These are phyloP conservation scores for Neostapfia colusana DNA, from an alignment of 176 grass and related monocot species.

Conservation along the genomic window DNA sequence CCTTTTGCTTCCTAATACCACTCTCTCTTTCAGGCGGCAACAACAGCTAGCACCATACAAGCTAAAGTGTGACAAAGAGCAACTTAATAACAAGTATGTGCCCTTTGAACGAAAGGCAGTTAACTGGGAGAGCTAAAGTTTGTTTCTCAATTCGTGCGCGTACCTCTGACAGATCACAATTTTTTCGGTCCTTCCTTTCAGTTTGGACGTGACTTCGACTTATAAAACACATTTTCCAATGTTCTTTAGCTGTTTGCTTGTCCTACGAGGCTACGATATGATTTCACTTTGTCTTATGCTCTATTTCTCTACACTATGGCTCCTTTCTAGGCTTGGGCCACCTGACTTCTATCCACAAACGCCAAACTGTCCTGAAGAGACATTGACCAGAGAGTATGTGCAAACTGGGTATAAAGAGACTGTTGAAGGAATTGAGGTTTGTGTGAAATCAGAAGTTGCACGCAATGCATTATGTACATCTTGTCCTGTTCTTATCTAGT, in stretches of 20 bases:
- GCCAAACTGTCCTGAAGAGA: conserved; percentile 94
- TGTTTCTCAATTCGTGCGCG: no score
- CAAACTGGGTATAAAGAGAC: conserved; percentile 96
- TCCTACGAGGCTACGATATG: conserved; percentile 18
- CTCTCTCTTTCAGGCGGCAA: conserved; percentile 70
- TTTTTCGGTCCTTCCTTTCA: not conserved
- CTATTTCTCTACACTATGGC: conserved; percentile 9
- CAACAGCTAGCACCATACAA: conserved; percentile 81
- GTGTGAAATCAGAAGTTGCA: conserved; percentile 32
- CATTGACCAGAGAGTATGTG: conserved; percentile 92
- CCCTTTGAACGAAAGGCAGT: conserved; percentile 24
- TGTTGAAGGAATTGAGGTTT: conserved; percentile 98
- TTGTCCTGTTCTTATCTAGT: not conserved
- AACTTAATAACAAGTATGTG: conserved; percentile 80
- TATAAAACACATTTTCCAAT: conserved; percentile 2
- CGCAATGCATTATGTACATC: not conserved
- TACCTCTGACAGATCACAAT: not conserved
- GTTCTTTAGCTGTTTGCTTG: conserved; percentile 6
- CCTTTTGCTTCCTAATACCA: conserved; percentile 31
- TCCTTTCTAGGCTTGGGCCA: conserved; percentile 78
- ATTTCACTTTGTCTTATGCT: conserved; percentile 16
- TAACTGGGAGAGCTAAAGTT: no score
- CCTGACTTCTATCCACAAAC: conserved; percentile 97
- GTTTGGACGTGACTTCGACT: not conserved
- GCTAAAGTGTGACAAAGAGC: conserved; percentile 89